Evolutionary conservation across 176 grass and related monocot species (phyloP).

Genomic region (Eleusine indica): DNA sequence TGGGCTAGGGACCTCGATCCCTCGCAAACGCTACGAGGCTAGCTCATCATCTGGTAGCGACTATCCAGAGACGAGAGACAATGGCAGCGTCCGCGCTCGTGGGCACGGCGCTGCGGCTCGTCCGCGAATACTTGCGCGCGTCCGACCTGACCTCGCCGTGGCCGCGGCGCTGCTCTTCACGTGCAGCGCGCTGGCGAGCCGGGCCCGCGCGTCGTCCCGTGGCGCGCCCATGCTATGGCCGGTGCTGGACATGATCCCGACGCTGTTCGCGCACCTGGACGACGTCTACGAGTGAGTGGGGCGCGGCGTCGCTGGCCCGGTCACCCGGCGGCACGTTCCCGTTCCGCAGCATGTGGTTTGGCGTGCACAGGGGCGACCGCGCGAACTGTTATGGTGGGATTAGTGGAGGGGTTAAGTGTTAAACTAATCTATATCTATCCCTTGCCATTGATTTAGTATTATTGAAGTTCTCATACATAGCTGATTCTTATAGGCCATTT

Average conservation of each 20-base stretch:
- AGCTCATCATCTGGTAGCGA: no score
- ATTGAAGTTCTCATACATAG: no score
- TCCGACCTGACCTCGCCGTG: slow-evolving; percentile 45
- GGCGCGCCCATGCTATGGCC: slow-evolving; percentile 80
- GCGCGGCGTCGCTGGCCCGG: slow-evolving; percentile 27
- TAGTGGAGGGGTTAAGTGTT: no score
- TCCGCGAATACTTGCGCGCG: slow-evolving; percentile 19
- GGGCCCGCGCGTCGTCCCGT: slow-evolving; percentile 13
- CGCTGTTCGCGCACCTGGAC: slow-evolving; percentile 50
- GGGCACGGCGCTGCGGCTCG: background rate
- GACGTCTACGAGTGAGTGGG: slow-evolving; percentile 59
- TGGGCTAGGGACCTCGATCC: no score
- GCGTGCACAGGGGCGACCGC: background rate
- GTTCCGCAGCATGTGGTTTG: slow-evolving; percentile 73
- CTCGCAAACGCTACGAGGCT: no score
- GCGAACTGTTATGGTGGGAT: no score
- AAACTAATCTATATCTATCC: no score
- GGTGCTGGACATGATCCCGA: slow-evolving; percentile 63
- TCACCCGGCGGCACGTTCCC: slow-evolving; percentile 66
- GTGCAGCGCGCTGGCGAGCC: slow-evolving; percentile 39
- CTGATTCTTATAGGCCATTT: no score
- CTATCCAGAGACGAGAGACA: background rate
- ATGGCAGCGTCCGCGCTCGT: background rate
- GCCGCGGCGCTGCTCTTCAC: slow-evolving; percentile 51
- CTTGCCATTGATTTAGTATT: no score